These are phyloP conservation scores for Neostapfia colusana DNA, from an alignment of 176 grass and related monocot genomes.

Conservation along the genomic window DNA sequence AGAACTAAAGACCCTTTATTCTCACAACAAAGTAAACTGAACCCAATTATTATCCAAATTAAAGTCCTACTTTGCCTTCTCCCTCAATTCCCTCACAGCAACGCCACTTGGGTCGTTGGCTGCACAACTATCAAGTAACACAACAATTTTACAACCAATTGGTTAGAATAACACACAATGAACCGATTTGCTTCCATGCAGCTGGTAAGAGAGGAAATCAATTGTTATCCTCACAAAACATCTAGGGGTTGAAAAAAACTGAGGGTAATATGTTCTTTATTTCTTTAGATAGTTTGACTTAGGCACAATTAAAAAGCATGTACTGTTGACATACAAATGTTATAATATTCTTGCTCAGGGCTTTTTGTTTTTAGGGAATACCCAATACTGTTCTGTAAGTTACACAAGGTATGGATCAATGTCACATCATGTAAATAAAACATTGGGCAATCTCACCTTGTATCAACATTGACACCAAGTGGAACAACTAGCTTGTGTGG, in stretches of 20 bases:
- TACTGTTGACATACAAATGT: not conserved
- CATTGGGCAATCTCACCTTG: slow-evolving; percentile 55
- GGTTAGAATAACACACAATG: not conserved
- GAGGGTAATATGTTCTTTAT: too few species aligned
- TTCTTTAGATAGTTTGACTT: too few species aligned
- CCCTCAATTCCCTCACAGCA: not conserved
- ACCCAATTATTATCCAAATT: not conserved
- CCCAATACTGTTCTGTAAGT: not conserved
- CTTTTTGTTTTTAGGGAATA: too few species aligned
- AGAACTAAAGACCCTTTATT: not conserved
- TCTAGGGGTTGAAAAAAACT: too few species aligned
- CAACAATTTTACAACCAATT: not conserved
- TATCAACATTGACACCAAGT: slow-evolving; percentile 77
- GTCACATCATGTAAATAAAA: not conserved
- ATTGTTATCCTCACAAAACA: not conserved
- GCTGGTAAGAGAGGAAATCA: not conserved
- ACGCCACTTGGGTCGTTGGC: not conserved
- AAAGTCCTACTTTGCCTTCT: not conserved
- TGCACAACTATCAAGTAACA: not conserved
- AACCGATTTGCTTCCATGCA: not conserved
- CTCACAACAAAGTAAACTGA: not conserved
- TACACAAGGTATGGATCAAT: not conserved
- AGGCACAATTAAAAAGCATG: too few species aligned
- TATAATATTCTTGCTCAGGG: not conserved
- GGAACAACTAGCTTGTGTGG: slow-evolving; percentile 88